These are phyloP conservation scores for Neostapfia colusana DNA, from an alignment of 176 grass and related monocot genomes.

Conservation along the genomic window DNA sequence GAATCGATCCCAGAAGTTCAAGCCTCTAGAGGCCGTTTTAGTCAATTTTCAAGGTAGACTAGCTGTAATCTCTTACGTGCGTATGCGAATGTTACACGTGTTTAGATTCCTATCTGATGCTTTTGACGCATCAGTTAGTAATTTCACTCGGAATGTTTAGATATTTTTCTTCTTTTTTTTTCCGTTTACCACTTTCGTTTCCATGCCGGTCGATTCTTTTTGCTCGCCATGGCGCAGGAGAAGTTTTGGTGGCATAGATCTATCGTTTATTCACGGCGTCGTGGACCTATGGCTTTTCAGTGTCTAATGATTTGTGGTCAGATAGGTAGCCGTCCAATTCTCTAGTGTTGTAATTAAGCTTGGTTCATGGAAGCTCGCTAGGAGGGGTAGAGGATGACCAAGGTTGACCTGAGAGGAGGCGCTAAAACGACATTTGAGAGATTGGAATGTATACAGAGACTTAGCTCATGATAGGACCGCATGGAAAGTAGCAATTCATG, in stretches of 20 bases:
- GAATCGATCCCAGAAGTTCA: not conserved
- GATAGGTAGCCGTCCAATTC: not conserved
- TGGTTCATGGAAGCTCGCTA: not conserved
- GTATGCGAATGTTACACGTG: not conserved
- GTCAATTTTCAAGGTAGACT: not conserved
- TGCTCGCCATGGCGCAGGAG: not conserved
- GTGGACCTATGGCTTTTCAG: not conserved
- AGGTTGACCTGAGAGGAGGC: too few species aligned
- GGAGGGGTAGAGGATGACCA: too few species aligned
- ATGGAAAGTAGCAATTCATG: too few species aligned
- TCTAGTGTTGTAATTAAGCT: not conserved
- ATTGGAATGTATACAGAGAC: too few species aligned
- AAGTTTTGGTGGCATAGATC: not conserved
- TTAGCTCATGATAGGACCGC: too few species aligned
- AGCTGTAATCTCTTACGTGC: not conserved
- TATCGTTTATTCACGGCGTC: not conserved
- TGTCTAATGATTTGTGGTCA: not conserved
- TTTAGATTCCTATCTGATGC: not conserved
- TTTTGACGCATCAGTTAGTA: not conserved
- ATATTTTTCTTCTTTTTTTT: too few species aligned
- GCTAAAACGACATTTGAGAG: too few species aligned
- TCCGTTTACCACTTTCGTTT: not conserved
- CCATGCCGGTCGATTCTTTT: not conserved
- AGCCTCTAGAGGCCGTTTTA: not conserved
- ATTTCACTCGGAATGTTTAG: not conserved